Conservation (phyloP, 2,329 filamentous ascomycete genomes). For the Hymenotorrendiella dingleyae region DNA sequence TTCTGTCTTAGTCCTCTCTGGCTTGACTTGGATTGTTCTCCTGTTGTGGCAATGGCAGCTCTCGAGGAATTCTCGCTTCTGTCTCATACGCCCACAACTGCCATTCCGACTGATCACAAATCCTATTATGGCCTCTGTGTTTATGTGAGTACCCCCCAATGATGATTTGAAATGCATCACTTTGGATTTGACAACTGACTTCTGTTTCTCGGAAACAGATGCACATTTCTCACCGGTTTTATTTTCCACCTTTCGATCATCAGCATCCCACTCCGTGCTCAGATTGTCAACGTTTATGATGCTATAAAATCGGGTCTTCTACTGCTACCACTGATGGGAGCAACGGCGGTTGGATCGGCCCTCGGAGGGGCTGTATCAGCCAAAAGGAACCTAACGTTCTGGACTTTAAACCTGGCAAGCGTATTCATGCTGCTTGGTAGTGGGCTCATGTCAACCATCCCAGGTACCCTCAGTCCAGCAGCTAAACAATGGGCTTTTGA, state of each 20-base stretch:
- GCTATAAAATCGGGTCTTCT: background rate
- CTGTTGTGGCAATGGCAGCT: background rate
- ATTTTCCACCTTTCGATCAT: slow-evolving; percentile 1
- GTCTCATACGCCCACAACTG: background rate
- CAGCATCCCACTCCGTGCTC: slow-evolving; percentile 3
- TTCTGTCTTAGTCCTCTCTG: background rate
- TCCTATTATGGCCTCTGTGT: background rate
- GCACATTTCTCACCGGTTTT: slow-evolving; percentile 5
- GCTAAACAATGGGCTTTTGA: slow-evolving; percentile 1
- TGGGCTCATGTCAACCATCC: slow-evolving; percentile 2
- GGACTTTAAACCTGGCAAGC: background rate
- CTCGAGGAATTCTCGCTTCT: background rate
- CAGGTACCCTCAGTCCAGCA: background rate
- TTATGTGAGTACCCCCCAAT: background rate
- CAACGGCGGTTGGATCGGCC: background rate
- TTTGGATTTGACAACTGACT: background rate
- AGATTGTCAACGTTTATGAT: slow-evolving; percentile 2
- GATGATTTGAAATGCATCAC: background rate
- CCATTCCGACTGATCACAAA: background rate
- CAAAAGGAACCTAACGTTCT: slow-evolving; percentile 3
- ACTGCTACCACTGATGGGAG: slow-evolving; percentile 3
- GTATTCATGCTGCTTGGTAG: background rate
- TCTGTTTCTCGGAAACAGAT: too few species aligned
- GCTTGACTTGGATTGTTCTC: background rate
- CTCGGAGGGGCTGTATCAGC: background rate